Evolutionary conservation across 2,329 filamentous ascomycete species (phyloP), one percentile per base, ranked within the genome.

Genomic region (Mariannaea sp.): DNA sequence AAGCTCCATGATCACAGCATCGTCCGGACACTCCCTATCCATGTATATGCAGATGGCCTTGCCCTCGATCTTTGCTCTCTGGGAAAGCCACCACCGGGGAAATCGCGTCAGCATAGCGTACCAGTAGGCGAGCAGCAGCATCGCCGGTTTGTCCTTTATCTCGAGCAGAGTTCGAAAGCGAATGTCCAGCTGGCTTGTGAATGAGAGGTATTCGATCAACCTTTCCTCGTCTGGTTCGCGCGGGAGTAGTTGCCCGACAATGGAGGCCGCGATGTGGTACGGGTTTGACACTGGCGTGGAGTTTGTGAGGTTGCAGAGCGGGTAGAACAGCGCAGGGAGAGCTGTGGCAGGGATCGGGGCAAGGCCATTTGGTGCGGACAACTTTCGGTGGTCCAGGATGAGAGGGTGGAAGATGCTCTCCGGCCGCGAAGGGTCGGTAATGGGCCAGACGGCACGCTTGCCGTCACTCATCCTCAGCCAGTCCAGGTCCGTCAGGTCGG

Each of bases 381-480:
- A 33, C 3, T 27, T 24, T 10, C 35, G 47, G 19, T 49, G 30
- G 3, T 62, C 52, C 0, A 38, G 22, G 7, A 61, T 30, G 9
- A 76, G 60, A 0, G 56, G 32, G 39, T 70, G 58, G 59, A 84
- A 83, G 2, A 79, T 56, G 46, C 79, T 80, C 14, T 79, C 77
- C 0, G 71, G 60, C 8, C 79, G 71, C 4, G 73, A 53, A 0
- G 81, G 79, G 43, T 85, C 72, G 1, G 78, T 71, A 0, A 84
- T 64, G 2, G 73, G 64, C 76, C 78, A 84, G 1, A 86, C 71
- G 4, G 75, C 73, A 47, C 73, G 75, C 67, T 87, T 86, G 0
- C 81, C 80, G 10, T 80, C 75, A 52, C 73, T 77, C 65, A 87
- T 75, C 43, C 73, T 78, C 2, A 87, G 64, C 84, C 84, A 88